A percentile compares a stretch with the other conserved stretches of the same genome.
phyloP scores from a whole-genome alignment of 805 yeast genomes.

The Blastobotrys mokoenaii region DNA sequence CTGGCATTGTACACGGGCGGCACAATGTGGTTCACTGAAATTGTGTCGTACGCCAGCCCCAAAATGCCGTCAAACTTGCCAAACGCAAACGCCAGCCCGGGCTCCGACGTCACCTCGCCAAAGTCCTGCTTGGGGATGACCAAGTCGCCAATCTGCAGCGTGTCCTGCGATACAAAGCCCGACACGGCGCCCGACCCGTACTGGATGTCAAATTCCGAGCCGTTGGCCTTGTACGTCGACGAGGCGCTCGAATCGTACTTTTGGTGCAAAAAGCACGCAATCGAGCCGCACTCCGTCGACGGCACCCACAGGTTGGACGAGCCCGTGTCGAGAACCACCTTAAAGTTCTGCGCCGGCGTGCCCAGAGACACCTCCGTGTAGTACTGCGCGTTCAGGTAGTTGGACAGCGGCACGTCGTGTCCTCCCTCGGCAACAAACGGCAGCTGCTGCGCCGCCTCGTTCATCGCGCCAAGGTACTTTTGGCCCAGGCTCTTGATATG shows the following conservation, averaged over 20 bases:
- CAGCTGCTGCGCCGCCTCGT: slow-evolving; percentile 24
- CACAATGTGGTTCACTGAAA: slow-evolving; percentile 79
- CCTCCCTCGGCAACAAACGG: slow-evolving; percentile 31
- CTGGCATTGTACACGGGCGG: slow-evolving; percentile 94
- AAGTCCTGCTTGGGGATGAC: slow-evolving; percentile 82
- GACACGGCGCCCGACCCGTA: slow-evolving; percentile 92
- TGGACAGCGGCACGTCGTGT: slow-evolving; percentile 79
- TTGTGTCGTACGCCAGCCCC: slow-evolving; percentile 89
- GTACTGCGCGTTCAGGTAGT: slow-evolving; percentile 94
- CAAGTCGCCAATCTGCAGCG: slow-evolving; percentile 73
- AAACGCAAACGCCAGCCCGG: slow-evolving; percentile 96
- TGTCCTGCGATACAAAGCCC: slow-evolving; percentile 87
- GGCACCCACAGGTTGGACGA: slow-evolving; percentile 98
- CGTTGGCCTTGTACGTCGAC: slow-evolving; percentile 79
- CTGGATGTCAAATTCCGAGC: slow-evolving; percentile 73
- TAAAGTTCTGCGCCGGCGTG: slow-evolving; percentile 87
- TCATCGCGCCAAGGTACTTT: slow-evolving; percentile 41
- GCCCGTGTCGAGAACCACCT: slow-evolving; percentile 94
- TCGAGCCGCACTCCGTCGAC: slow-evolving; percentile 74
- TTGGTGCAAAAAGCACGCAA: slow-evolving; percentile 90
- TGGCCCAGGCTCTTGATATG: slow-evolving; percentile 52
- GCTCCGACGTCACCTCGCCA: slow-evolving; percentile 96
- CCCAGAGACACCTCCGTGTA: slow-evolving; percentile 87
- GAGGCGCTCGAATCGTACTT: slow-evolving; percentile 82
- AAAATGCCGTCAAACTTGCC: slow-evolving; percentile 98